Evolutionary conservation across 139 green algal species (phyloP), one percentile per base, ranked within the genome.

Genomic region (Coelastrella sp.): DNA sequence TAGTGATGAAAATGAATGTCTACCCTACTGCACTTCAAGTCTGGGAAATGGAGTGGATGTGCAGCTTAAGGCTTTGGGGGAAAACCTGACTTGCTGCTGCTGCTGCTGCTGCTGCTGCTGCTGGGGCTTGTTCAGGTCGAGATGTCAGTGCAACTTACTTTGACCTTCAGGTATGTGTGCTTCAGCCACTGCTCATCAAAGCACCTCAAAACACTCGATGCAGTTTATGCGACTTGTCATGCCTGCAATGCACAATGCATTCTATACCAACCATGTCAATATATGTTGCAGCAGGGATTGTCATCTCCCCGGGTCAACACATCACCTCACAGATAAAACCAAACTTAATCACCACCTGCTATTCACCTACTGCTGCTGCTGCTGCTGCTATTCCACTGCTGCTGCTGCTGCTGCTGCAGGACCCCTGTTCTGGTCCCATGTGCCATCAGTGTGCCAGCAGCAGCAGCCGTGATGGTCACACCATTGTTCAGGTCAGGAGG

Each of bases 401-500:
- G 22, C 56, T 82, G 66, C 63, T 72, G n/a, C 27, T 82, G 24
- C 49, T 76, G 25, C 25, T 76, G 7, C 68, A 88, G 84, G 84
- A 88, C 68, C 84, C 84, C 17, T 57, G 19, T 11, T n/a, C 68
- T 11, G 84, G 84, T 68, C 84, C 84, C 1, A 80, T 88, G 84
- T 88, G 84, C 49, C 35, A 68, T 35, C 68, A 81, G 35, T 88
- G 84, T 76, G 84, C 68, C 4, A 66, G 25, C 49, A 12, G 19
- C 9, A 24, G 12, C 22, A 59, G 11, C 14, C 19, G 84, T 14
- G 25, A 65, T 14, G 66, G 49, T n/a, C 84, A 88, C 84, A 70
- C 8, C 6, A 68, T 88, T 22, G 84, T 88, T 49, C 84, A 88
- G 92, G 92, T 97, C 6, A 93, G 95, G 8, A 93, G 95, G 49